phyloP scores from a whole-genome alignment of 2,329 filamentous ascomycete genomes.

The Fusarium sp. region DNA sequence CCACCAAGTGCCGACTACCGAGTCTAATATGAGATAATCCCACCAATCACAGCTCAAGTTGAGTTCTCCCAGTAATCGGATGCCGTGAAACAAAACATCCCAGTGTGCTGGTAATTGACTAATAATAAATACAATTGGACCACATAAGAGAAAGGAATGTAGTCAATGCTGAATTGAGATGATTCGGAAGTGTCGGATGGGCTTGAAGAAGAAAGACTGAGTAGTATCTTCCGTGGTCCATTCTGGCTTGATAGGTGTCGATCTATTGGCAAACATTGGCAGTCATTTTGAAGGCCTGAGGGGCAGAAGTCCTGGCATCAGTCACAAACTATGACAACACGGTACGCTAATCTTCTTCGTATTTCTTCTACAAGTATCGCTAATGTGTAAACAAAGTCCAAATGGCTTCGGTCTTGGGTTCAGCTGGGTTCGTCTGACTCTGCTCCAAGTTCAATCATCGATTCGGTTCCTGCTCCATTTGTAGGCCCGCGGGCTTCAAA shows the following conservation, averaged over 20 bases:
- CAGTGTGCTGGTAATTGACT: conserved; percentile 10
- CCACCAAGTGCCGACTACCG: conserved; percentile 35
- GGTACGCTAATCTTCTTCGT: neutral
- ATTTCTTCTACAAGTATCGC: neutral
- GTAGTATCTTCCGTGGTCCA: neutral
- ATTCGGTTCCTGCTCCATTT: no score
- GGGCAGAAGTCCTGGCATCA: no score
- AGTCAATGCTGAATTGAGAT: neutral
- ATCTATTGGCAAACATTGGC: neutral
- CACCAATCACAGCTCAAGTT: conserved; percentile 27
- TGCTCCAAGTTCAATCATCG: no score
- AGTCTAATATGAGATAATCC: neutral
- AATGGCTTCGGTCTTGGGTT: no score
- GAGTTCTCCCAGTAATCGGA: conserved; percentile 36
- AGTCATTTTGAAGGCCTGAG: no score
- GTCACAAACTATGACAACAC: no score
- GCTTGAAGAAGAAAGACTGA: neutral
- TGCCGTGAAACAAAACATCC: neutral
- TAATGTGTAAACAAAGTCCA: neutral
- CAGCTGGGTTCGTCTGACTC: no score
- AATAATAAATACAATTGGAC: conserved; percentile 5
- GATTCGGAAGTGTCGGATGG: neutral
- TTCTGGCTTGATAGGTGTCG: neutral
- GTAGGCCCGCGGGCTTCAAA: neutral
- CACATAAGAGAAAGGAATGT: neutral